Conservation (phyloP, 257 asterid genomes). For the Linaria vulgaris region DNA sequence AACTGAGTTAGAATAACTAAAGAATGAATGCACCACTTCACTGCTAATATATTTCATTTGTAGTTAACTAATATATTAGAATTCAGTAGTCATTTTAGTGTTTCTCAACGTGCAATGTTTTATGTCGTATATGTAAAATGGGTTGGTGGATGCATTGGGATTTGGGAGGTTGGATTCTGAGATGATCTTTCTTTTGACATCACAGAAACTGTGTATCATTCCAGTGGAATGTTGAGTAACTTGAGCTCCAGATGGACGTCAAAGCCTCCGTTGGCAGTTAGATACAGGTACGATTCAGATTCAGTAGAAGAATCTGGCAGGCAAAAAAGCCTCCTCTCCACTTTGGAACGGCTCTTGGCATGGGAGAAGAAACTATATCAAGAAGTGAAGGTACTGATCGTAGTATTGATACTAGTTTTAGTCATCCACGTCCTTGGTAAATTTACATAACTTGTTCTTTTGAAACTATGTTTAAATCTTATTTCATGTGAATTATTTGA, state of each 20-base stretch:
- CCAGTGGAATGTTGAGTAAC: conserved; percentile 88
- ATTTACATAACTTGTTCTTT: conserved; percentile 18
- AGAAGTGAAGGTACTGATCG: conserved; percentile 85
- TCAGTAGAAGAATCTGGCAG: conserved; percentile 62
- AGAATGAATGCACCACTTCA: too few species aligned
- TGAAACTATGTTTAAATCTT: conserved; percentile 2
- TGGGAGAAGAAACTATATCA: conserved; percentile 95
- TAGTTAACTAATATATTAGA: neutral
- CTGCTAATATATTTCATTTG: too few species aligned
- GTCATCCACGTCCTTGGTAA: neutral
- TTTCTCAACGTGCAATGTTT: neutral
- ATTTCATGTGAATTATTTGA: conserved; percentile 23
- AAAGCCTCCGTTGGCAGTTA: conserved; percentile 92
- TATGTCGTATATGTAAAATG: neutral
- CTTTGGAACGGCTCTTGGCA: conserved; percentile 91
- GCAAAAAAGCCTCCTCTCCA: conserved; percentile 74
- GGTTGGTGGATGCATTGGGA: neutral
- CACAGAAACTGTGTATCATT: conserved; percentile 94
- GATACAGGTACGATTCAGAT: conserved; percentile 73
- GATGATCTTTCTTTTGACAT: conserved; percentile 23
- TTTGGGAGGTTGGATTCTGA: neutral
- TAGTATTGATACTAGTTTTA: neutral
- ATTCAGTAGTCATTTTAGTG: neutral
- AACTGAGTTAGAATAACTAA: neutral
- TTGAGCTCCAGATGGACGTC: conserved; percentile 97